Percentiles rank a stretch among this genome's conserved stretches.
phyloP scores from a whole-genome alignment of 495 filamentous ascomycete genomes.

The Penicillium pulvis region DNA sequence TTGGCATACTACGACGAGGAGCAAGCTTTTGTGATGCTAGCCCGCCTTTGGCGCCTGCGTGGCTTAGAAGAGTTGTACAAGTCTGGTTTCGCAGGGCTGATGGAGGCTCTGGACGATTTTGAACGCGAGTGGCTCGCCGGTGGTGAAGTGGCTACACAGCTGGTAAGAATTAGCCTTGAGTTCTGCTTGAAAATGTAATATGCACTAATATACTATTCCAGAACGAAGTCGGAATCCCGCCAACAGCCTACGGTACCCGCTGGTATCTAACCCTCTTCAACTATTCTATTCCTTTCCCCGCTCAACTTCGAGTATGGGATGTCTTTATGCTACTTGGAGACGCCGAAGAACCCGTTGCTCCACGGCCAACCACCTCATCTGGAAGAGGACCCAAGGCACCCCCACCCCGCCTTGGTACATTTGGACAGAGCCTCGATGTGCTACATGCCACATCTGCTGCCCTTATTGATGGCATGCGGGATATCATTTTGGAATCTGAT shows the following conservation, averaged over 20 bases:
- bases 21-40: slow-evolving; percentile 90
- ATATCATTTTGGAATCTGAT: slow-evolving; percentile 89
- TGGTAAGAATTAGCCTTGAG: slow-evolving; percentile 58
- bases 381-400: slow-evolving; percentile 45
- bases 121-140: slow-evolving; percentile 80
- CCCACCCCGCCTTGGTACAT: slow-evolving; percentile 36
- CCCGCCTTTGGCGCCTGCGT: slow-evolving; percentile 84
- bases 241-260: slow-evolving; percentile 90
- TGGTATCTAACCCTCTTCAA: slow-evolving; percentile 99
- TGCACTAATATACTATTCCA: slow-evolving; percentile 30
- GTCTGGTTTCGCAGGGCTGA: slow-evolving; percentile 81
- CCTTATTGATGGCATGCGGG: slow-evolving; percentile 87
- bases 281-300: slow-evolving; percentile 92
- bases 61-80: slow-evolving; percentile 85
- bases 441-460: slow-evolving; percentile 90
- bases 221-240: slow-evolving; percentile 77
- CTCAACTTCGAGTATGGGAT: slow-evolving; percentile 98
- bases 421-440: slow-evolving; percentile 76
- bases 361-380: slow-evolving; percentile 35
- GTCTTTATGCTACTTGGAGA: slow-evolving; percentile 98
- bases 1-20: slow-evolving; percentile 98
- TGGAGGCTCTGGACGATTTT: slow-evolving; percentile 86
- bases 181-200: neutral
- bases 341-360: slow-evolving; percentile 36
- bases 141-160: slow-evolving; percentile 71